phyloP scores from a whole-genome alignment of 1,284 basidiomycete species.

The Inonotus hispidus region DNA sequence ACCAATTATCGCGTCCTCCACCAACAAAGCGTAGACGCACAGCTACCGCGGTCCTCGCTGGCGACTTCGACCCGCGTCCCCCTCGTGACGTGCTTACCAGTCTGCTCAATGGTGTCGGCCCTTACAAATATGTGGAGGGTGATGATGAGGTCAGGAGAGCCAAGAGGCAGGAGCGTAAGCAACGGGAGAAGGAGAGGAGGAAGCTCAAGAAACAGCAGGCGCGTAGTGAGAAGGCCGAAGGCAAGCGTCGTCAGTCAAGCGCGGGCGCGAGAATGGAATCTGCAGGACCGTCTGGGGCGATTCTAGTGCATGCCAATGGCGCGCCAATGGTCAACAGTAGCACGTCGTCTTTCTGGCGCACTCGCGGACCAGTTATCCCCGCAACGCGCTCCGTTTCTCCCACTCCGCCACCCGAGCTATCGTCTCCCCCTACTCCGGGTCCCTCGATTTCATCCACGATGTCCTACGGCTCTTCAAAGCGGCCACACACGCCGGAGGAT shows the following conservation, averaged over 20 bases:
- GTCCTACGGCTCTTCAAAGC: slow-evolving; percentile 71
- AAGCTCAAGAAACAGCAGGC: slow-evolving; percentile 24
- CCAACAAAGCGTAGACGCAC: slow-evolving; percentile 49
- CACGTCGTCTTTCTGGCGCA: slow-evolving; percentile 53
- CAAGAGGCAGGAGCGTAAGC: slow-evolving; percentile 49
- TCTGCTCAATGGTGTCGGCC: slow-evolving; percentile 65
- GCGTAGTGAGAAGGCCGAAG: slow-evolving; percentile 27
- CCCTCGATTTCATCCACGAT: slow-evolving; percentile 66
- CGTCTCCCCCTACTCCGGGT: slow-evolving; percentile 63
- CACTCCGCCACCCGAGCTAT: slow-evolving; percentile 63
- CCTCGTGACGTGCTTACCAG: slow-evolving; percentile 70
- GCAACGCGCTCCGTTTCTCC: slow-evolving; percentile 63
- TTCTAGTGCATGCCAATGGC: background rate
- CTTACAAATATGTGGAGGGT: slow-evolving; percentile 55
- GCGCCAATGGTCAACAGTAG: slow-evolving; percentile 28
- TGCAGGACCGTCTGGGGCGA: background rate
- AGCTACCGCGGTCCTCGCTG: slow-evolving; percentile 68
- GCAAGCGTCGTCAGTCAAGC: slow-evolving; percentile 6
- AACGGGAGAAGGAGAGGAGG: slow-evolving; percentile 39
- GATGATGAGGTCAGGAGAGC: slow-evolving; percentile 46
- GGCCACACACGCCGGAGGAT: slow-evolving; percentile 61
- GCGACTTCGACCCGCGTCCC: slow-evolving; percentile 61
- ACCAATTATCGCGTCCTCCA: background rate
- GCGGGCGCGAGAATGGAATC: background rate
- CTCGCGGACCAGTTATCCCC: slow-evolving; percentile 62